phyloP scores from a whole-genome alignment of 768 basidiomycete genomes.

The Boletus patriciae region DNA sequence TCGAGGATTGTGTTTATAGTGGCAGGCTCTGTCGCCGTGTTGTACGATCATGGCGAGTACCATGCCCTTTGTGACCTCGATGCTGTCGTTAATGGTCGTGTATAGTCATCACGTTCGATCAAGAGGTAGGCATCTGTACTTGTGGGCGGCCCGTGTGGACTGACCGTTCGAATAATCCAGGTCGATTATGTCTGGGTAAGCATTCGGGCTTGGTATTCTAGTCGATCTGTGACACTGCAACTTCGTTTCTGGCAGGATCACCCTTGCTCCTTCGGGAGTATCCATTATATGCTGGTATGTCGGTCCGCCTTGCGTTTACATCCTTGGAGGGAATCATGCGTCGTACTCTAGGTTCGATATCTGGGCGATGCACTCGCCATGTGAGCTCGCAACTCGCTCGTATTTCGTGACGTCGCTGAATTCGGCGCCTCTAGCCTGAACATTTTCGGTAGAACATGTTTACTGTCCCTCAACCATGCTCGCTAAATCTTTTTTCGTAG shows the following conservation, averaged over 20 bases:
- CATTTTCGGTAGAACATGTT: conserved; percentile 1
- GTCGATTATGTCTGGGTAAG: conserved; percentile 24
- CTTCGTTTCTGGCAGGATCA: conserved; percentile 3
- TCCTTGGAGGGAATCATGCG: background rate
- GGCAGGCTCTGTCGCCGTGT: conserved; percentile 2
- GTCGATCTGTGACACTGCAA: background rate
- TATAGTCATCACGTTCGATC: conserved; percentile 16
- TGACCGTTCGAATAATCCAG: background rate
- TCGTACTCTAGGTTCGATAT: conserved; percentile 20
- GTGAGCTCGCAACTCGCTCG: conserved; percentile 8
- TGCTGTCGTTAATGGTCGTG: background rate
- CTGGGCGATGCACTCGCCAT: conserved; percentile 19
- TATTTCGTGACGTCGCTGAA: background rate
- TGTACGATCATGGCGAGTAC: conserved; percentile 25
- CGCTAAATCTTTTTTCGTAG: background rate
- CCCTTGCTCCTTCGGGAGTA: conserved; percentile 11
- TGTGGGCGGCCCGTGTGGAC: background rate
- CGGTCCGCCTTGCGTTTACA: background rate
- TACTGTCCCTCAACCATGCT: background rate
- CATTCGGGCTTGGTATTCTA: background rate
- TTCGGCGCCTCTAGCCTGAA: conserved; percentile 5
- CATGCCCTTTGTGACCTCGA: background rate
- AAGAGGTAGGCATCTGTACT: conserved; percentile 10
- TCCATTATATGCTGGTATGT: conserved; percentile 24
- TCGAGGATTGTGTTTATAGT: background rate